A percentile compares a stretch with the other conserved stretches of the same genome.
These are phyloP conservation scores for Mycena pura DNA, from an alignment of 768 basidiomycete species.

Conservation along the genomic window DNA sequence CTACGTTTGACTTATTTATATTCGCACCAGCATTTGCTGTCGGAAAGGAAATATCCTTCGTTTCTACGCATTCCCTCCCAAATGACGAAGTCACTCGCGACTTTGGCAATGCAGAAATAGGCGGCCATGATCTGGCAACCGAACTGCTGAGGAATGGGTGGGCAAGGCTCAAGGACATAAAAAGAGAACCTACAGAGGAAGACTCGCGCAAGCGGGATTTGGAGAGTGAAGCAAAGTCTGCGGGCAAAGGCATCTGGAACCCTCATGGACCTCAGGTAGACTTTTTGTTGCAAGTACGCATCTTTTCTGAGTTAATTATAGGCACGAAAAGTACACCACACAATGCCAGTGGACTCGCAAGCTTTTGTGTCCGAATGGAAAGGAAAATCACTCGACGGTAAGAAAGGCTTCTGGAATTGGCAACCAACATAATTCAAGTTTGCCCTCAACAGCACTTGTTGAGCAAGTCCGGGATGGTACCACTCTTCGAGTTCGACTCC, in stretches of 20 bases:
- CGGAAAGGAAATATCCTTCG: slow-evolving; percentile 90
- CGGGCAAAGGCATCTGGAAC: slow-evolving; percentile 88
- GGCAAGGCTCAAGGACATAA: slow-evolving; percentile 88
- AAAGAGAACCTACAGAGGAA: slow-evolving; percentile 31
- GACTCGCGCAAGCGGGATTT: slow-evolving; percentile 59
- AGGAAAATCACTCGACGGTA: slow-evolving; percentile 89
- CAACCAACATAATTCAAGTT: slow-evolving; percentile 10
- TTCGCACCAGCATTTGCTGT: slow-evolving; percentile 61
- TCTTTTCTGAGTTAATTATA: slow-evolving; percentile 35
- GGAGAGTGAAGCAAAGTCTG: slow-evolving; percentile 76
- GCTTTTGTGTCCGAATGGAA: slow-evolving; percentile 92
- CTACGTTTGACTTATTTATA: not conserved
- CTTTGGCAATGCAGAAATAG: slow-evolving; percentile 77
- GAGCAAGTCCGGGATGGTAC: slow-evolving; percentile 95
- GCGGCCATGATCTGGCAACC: slow-evolving; percentile 71
- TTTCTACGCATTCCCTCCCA: slow-evolving; percentile 79
- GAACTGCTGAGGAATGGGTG: slow-evolving; percentile 91
- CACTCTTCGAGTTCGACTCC: slow-evolving; percentile 84
- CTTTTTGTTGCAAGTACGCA: not conserved
- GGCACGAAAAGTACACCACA: slow-evolving; percentile 78
- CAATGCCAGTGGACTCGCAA: slow-evolving; percentile 90
- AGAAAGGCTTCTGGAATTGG: slow-evolving; percentile 16
- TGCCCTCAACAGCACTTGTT: slow-evolving; percentile 71
- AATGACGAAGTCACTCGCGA: slow-evolving; percentile 82
- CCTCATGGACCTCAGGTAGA: slow-evolving; percentile 75